These are phyloP conservation scores for Fraxinus ornus DNA, from an alignment of 305 asterid genomes.

Conservation along the genomic window DNA sequence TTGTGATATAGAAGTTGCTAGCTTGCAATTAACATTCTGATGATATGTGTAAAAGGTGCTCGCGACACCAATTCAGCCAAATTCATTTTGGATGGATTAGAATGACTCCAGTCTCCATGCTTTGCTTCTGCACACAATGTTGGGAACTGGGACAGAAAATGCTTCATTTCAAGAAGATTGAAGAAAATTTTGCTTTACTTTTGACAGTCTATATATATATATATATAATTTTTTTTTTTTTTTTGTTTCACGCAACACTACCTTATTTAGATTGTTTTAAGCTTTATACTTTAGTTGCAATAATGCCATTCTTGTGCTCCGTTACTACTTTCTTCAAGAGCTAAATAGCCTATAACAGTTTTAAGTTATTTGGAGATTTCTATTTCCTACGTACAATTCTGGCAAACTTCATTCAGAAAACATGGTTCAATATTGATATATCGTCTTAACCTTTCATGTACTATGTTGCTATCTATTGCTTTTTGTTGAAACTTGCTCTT, in stretches of 20 bases:
- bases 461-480: not conserved
- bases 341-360: conserved; percentile 13
- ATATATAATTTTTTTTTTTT: no score
- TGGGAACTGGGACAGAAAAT: not conserved
- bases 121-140: not conserved
- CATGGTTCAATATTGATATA: not conserved
- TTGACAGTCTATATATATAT: not conserved
- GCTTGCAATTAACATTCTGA: not conserved
- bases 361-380: not conserved
- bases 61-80: not conserved
- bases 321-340: not conserved
- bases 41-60: not conserved
- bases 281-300: conserved; percentile 1
- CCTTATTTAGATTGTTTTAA: not conserved
- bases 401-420: conserved; percentile 4
- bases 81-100: not conserved
- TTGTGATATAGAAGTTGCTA: conserved; percentile 7
- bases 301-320: not conserved
- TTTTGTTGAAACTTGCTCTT: not conserved
- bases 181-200: not conserved
- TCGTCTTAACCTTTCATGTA: not conserved
- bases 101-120: not conserved
- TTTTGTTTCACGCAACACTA: not conserved
- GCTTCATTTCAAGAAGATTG: not conserved
- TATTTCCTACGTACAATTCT: not conserved